Evolutionary conservation across 1,284 basidiomycete genomes (phyloP), one percentile per base, ranked within the genome.

Genomic region (Peniophora sp.): DNA sequence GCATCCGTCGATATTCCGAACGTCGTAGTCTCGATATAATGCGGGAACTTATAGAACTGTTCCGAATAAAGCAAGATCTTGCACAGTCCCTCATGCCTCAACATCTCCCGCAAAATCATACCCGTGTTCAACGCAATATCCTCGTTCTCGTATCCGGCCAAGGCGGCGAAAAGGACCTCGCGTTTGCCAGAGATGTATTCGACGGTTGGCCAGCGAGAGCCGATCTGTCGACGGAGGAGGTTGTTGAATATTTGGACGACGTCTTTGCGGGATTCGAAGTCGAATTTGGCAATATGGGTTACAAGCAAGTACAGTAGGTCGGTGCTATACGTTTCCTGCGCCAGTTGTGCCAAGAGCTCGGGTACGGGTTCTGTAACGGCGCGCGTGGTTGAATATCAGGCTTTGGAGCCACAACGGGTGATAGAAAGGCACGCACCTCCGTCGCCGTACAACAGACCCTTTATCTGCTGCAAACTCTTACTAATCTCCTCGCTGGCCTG

Each of bases 1-100:
- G 96, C 96, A 65, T 99, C 97, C 60, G 96, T 98, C 0, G 95
- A 97, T 56, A 98, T 92, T 9, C 96, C 96, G 64, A 99, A 99
- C 20, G 96, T 97, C 2, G 95, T 96, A 49, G 89, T 89, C 70
- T 99, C 97, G 59, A 99, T 98, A 69, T 96, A 96, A 62, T 92
- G 83, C 9, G 95, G 92, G 69, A 96, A 99, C 54, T 83, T 88
- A 74, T 98, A 99, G 70, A 99, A 98, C 92, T 95, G 83, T 56
- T 98, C 93, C 9, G 92, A 95, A 65, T 97, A 83, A 27, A 99
- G 78, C 48, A 99, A 66, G 49, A 94, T 85, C 74, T 95, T 93
- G 50, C 89, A 89, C 23, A 99, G 71, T 47, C 86, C 80, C 67
- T 99, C 97, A 65, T 97, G 92, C 55, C 90, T 79, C 54, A 99